Conservation (phyloP, 2,329 filamentous ascomycete genomes). For the Juglanconis oblonga region DNA sequence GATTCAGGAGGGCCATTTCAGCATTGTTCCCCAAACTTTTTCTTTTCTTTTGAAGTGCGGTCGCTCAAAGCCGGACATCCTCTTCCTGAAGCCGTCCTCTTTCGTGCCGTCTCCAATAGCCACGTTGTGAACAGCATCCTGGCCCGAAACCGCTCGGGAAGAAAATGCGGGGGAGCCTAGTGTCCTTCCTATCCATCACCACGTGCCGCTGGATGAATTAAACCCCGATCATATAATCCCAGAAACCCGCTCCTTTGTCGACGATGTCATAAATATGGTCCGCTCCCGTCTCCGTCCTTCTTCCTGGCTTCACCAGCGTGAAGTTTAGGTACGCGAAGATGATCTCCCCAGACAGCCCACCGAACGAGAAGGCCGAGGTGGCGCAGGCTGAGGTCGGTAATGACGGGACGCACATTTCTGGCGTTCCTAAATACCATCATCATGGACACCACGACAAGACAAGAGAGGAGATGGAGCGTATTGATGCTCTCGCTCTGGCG, state of each 20-base stretch:
- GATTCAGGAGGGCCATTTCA: too few relatives aligned
- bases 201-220: not conserved
- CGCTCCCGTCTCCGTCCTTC: not conserved
- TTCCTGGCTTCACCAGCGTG: not conserved
- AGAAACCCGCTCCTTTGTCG: not conserved
- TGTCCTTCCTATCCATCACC: not conserved
- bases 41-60: too few relatives aligned
- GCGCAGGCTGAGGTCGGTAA: slow-evolving; percentile 9
- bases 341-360: not conserved
- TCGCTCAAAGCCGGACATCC: too few relatives aligned
- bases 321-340: not conserved
- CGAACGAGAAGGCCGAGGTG: slow-evolving; percentile 10
- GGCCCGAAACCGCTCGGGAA: too few relatives aligned
- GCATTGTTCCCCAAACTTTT: too few relatives aligned
- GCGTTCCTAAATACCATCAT: not conserved
- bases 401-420: not conserved
- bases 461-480: slow-evolving; percentile 17
- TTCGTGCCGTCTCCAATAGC: too few relatives aligned
- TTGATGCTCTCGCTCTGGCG: slow-evolving; percentile 17
- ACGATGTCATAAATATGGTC: not conserved
- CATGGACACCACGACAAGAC: not conserved
- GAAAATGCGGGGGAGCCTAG: too few relatives aligned
- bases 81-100: too few relatives aligned
- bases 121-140: too few relatives aligned
- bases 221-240: not conserved